These are phyloP conservation scores for Gossypium arboreum DNA, from an alignment of 345 rosid genomes.

Conservation along the genomic window DNA sequence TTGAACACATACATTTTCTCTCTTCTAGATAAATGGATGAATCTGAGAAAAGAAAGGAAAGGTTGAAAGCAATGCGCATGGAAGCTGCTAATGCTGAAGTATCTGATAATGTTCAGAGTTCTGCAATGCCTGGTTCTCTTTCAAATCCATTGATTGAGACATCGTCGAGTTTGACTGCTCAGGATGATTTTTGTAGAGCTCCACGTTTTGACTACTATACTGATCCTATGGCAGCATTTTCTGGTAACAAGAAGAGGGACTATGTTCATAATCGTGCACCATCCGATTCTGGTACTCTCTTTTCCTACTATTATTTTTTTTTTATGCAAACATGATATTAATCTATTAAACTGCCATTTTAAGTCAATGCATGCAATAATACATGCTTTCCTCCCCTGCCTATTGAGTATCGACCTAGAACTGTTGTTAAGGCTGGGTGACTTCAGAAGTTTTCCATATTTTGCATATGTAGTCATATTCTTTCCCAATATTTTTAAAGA, in stretches of 20 bases:
- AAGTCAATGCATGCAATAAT: neutral
- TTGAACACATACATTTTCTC: neutral
- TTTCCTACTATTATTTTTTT: neutral
- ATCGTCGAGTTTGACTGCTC: slow-evolving; percentile 21
- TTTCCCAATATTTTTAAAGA: neutral
- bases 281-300: slow-evolving; percentile 30
- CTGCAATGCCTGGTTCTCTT: slow-evolving; percentile 36
- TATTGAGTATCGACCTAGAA: too few relatives aligned
- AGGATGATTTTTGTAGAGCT: slow-evolving; percentile 29
- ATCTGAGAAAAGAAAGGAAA: slow-evolving; percentile 67
- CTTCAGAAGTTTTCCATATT: neutral
- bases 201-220: slow-evolving; percentile 76
- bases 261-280: slow-evolving; percentile 28
- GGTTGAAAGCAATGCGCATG: slow-evolving; percentile 67
- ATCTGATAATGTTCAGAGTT: slow-evolving; percentile 27
- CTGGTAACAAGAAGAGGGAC: slow-evolving; percentile 46
- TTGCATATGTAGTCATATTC: neutral
- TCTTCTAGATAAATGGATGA: slow-evolving; percentile 52
- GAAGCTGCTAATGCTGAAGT: slow-evolving; percentile 54
- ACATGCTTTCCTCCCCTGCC: neutral
- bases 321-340: neutral
- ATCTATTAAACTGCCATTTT: neutral
- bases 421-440: neutral
- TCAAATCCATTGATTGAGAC: slow-evolving; percentile 63
- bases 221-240: slow-evolving; percentile 74